Evolutionary conservation across 345 rosid genomes (phyloP).

Genomic region (Gossypium stocksii): DNA sequence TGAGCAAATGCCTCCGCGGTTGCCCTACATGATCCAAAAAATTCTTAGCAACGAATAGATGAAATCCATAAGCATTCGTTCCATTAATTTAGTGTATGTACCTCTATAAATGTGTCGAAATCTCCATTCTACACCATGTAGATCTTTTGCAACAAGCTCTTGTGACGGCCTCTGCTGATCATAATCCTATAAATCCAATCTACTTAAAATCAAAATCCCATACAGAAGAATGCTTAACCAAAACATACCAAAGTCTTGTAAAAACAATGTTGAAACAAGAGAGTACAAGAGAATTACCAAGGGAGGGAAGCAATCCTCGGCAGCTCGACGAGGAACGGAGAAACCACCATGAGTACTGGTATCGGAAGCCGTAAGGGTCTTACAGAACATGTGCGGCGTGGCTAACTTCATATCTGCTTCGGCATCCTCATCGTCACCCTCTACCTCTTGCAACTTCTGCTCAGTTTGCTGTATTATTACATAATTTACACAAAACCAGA

Average conservation of each 20-base stretch:
- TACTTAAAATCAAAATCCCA: constrained; percentile 2
- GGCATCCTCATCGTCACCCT: constrained; percentile 63
- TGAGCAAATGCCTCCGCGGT: constrained; percentile 97
- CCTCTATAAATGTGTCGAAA: constrained; percentile 97
- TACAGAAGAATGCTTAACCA: not conserved
- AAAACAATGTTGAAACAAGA: not conserved
- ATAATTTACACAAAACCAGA: not conserved
- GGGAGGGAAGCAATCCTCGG: constrained; percentile 99
- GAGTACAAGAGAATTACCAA: constrained; percentile 47
- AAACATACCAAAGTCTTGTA: not conserved
- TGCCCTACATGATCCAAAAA: constrained; percentile 51
- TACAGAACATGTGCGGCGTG: constrained; percentile 96
- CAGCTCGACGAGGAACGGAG: constrained; percentile 98
- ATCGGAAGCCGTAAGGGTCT: constrained; percentile 98
- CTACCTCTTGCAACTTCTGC: constrained; percentile 50
- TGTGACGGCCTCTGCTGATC: constrained; percentile 94
- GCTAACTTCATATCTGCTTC: constrained; percentile 57
- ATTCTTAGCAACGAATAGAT: not conserved
- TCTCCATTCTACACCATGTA: constrained; percentile 92
- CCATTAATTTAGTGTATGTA: constrained; percentile 29
- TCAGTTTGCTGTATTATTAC: constrained; percentile 40
- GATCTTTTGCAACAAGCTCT: constrained; percentile 95
- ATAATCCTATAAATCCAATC: constrained; percentile 60
- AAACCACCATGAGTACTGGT: constrained; percentile 99
- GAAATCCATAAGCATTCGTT: not conserved